Conservation (phyloP, 139 green algal species). For the Chlorella sp. region DNA sequence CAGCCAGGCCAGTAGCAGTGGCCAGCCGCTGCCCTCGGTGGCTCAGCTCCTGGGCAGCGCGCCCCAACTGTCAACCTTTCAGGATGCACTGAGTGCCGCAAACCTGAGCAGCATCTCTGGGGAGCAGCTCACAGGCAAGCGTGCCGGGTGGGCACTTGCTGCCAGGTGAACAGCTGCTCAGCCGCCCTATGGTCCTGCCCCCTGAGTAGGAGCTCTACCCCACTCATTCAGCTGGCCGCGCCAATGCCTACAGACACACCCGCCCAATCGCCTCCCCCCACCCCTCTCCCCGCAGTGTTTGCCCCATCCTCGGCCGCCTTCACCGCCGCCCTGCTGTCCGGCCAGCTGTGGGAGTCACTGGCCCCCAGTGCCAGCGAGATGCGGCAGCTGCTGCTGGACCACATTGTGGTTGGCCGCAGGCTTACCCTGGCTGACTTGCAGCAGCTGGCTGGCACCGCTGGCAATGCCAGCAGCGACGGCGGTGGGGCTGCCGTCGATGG, state of each 20-base stretch:
- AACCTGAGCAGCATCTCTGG: background rate
- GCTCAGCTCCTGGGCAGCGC: background rate
- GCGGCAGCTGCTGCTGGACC: conserved; percentile 3
- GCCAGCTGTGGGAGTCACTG: conserved; percentile 10
- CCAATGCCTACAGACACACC: too few species aligned
- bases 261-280: too few species aligned
- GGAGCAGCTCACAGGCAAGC: background rate
- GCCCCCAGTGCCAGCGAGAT: background rate
- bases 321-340: conserved; percentile 15
- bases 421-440: background rate
- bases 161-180: too few species aligned
- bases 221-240: too few species aligned
- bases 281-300: background rate
- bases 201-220: too few species aligned
- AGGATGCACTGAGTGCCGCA: background rate
- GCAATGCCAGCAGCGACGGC: background rate
- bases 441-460: background rate
- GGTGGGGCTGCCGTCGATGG: background rate
- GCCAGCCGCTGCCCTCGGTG: background rate
- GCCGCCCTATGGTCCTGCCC: too few species aligned
- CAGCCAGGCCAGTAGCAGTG: background rate
- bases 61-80: conserved; percentile 6
- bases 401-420: background rate
- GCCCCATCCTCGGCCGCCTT: conserved; percentile 16
- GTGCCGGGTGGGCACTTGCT: too few species aligned